phyloP scores from a whole-genome alignment of 1,139 yeast species.

The Candida labiduridarum region DNA sequence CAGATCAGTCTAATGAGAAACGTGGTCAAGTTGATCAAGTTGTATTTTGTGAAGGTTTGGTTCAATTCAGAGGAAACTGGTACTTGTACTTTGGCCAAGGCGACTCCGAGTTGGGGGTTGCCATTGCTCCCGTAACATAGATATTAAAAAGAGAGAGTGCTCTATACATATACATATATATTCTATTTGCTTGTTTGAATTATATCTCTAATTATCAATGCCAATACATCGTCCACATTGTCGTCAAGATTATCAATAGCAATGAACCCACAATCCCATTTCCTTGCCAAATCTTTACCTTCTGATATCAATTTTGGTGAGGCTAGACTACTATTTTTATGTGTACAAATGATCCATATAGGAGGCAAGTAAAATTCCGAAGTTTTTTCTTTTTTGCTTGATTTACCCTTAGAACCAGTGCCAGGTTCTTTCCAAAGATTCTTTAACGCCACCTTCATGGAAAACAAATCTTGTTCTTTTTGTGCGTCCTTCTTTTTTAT shows the following conservation, averaged over 20 bases:
- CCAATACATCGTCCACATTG: slow-evolving; percentile 56
- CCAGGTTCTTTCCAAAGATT: slow-evolving; percentile 51
- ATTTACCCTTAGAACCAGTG: not conserved
- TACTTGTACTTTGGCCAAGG: slow-evolving; percentile 48
- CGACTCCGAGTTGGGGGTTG: slow-evolving; percentile 48
- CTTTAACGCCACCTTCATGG: slow-evolving; percentile 57
- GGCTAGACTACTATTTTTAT: slow-evolving; percentile 53
- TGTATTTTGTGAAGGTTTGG: slow-evolving; percentile 49
- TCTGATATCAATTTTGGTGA: slow-evolving; percentile 59
- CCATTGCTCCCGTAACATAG: slow-evolving; percentile 28
- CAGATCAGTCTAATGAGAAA: slow-evolving; percentile 39
- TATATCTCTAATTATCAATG: slow-evolving; percentile 61
- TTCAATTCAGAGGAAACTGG: slow-evolving; percentile 48
- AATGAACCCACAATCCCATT: slow-evolving; percentile 68
- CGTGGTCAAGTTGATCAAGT: slow-evolving; percentile 47
- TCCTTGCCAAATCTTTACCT: slow-evolving; percentile 56
- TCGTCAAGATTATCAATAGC: slow-evolving; percentile 53
- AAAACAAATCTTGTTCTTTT: slow-evolving; percentile 65
- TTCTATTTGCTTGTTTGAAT: slow-evolving; percentile 43
- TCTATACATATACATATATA: not conserved
- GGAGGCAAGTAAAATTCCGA: slow-evolving; percentile 59
- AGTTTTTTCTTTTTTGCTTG: slow-evolving; percentile 20
- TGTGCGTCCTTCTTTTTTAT: slow-evolving; percentile 60
- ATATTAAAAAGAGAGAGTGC: not conserved
- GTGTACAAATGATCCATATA: slow-evolving; percentile 66